These are phyloP conservation scores for Catunica adiposa DNA, from an alignment of 2,329 filamentous ascomycete genomes.

Conservation along the genomic window DNA sequence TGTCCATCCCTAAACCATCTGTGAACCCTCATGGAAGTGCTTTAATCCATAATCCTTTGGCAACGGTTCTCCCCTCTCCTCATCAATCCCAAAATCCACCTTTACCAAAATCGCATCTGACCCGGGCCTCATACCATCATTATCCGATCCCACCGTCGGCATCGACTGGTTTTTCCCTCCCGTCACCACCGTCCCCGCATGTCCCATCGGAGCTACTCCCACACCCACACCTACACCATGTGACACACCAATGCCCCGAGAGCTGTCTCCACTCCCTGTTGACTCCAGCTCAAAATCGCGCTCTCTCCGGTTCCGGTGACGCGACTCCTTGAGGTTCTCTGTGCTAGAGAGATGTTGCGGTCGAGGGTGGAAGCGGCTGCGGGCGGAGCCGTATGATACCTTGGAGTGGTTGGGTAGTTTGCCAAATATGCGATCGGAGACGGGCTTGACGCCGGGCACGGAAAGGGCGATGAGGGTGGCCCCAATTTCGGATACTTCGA, in stretches of 20 bases:
- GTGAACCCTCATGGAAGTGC: slow-evolving; percentile 5
- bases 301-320: slow-evolving; percentile 6
- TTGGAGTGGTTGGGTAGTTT: slow-evolving; percentile 17
- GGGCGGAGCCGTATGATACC: slow-evolving; percentile 17
- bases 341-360: slow-evolving; percentile 18
- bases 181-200: slow-evolving; percentile 9
- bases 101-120: slow-evolving; percentile 22
- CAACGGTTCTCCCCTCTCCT: slow-evolving; percentile 15
- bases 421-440: slow-evolving; percentile 24
- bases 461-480: slow-evolving; percentile 34
- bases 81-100: slow-evolving; percentile 24
- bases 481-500: slow-evolving; percentile 35
- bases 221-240: not conserved
- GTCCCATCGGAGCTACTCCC: not conserved
- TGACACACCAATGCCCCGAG: not conserved
- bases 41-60: slow-evolving; percentile 11
- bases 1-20: not conserved
- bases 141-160: slow-evolving; percentile 17
- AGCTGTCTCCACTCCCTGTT: slow-evolving; percentile 8
- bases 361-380: slow-evolving; percentile 20
- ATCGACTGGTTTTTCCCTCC: slow-evolving; percentile 16
- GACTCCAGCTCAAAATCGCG: slow-evolving; percentile 12
- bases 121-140: slow-evolving; percentile 6
- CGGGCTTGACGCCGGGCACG: slow-evolving; percentile 32
- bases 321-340: slow-evolving; percentile 14